Evolutionary conservation across 2,329 filamentous ascomycete species (phyloP).

Genomic region (Huntiella abstrusa): DNA sequence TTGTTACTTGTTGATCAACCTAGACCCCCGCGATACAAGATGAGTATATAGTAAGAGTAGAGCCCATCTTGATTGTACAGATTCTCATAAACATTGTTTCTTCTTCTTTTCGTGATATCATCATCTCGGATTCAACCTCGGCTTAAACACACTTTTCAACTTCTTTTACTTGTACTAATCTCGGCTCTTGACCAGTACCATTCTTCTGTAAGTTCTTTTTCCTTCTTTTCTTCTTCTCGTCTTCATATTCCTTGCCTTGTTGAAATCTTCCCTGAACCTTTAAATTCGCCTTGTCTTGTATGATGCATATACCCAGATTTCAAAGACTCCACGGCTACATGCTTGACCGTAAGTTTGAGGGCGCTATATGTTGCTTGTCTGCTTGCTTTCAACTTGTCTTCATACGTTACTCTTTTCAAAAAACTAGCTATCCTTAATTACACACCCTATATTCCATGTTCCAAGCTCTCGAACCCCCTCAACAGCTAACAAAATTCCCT

Average conservation of each 20-base stretch:
- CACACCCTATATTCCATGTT: not conserved
- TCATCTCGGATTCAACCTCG: too few relatives aligned
- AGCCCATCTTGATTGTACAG: too few relatives aligned
- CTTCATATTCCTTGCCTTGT: slow-evolving; percentile 3
- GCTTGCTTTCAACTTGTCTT: too few relatives aligned
- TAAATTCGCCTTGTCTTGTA: not conserved
- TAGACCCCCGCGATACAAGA: too few relatives aligned
- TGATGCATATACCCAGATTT: not conserved
- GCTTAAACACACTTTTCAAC: too few relatives aligned
- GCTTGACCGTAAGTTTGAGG: not conserved
- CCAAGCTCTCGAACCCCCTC: too few relatives aligned
- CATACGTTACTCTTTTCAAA: too few relatives aligned
- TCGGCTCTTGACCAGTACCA: not conserved
- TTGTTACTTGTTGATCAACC: too few relatives aligned
- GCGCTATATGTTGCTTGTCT: not conserved
- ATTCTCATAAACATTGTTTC: too few relatives aligned
- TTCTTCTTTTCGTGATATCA: not conserved
- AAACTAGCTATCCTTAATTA: not conserved
- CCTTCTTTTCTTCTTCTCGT: slow-evolving; percentile 5
- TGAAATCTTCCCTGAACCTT: not conserved
- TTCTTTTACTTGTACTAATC: not conserved
- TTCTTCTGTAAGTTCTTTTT: not conserved
- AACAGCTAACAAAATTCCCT: not conserved
- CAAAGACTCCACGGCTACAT: not conserved
- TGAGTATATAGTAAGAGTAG: too few relatives aligned